A percentile compares a stretch with the other conserved stretches of the same genome.
Conservation (phyloP, 139 green algal species). For the Yamagishiella unicocca region DNA sequence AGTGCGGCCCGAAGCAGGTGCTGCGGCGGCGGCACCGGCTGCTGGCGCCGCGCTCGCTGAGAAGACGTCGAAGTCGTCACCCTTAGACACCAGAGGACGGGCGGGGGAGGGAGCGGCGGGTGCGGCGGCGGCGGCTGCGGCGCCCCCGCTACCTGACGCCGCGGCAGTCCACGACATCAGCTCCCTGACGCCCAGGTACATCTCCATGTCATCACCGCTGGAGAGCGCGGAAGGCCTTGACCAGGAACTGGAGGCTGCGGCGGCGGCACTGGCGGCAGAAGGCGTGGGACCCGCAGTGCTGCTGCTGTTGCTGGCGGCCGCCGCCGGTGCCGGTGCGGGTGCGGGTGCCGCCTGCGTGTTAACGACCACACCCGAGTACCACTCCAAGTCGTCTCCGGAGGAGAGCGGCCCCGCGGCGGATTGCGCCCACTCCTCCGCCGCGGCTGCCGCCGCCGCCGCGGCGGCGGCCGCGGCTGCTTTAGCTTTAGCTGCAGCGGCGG, state of each 20-base stretch:
- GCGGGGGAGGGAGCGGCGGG: not conserved
- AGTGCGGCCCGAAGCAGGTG: no score
- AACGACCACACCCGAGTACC: not conserved
- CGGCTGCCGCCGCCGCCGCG: not conserved
- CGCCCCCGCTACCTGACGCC: not conserved
- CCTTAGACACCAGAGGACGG: no score
- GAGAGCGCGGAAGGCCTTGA: not conserved
- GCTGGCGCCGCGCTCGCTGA: not conserved
- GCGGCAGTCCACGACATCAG: not conserved
- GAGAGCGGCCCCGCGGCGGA: not conserved
- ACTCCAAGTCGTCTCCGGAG: conserved; percentile 32
- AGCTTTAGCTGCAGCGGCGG: not conserved
- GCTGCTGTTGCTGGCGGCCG: not conserved
- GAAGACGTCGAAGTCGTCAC: conserved; percentile 10
- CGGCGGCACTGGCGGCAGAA: not conserved
- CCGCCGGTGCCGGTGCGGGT: not conserved
- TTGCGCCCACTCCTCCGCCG: not conserved
- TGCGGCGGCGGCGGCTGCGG: not conserved
- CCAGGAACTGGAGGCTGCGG: not conserved
- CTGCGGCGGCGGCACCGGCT: not conserved
- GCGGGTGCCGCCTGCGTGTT: not conserved
- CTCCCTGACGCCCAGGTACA: not conserved
- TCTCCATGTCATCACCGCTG: not conserved
- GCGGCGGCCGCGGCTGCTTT: not conserved
- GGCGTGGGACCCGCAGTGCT: not conserved